phyloP scores from a whole-genome alignment of 345 rosid genomes.

The Melastoma malabathricum region DNA sequence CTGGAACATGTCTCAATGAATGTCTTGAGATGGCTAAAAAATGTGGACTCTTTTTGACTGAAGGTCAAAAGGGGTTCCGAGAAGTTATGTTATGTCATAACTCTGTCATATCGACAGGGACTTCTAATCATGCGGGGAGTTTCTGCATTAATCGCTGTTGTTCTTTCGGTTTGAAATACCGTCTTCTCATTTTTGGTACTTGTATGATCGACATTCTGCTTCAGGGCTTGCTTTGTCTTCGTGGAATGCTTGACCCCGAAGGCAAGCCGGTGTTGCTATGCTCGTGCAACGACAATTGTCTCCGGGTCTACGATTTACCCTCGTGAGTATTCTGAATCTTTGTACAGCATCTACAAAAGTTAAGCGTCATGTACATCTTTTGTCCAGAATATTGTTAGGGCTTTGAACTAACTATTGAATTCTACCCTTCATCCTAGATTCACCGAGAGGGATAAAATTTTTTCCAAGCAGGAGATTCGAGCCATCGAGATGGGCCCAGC shows the following conservation, averaged over 20 bases:
- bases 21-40: background rate
- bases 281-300: slow-evolving; percentile 62
- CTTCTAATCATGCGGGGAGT: no score
- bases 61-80: no score
- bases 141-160: no score
- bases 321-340: slow-evolving; percentile 48
- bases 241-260: slow-evolving; percentile 78
- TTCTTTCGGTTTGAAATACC: no score
- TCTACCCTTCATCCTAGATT: slow-evolving; percentile 33
- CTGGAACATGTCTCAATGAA: no score
- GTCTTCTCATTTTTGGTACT: no score
- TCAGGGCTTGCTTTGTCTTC: slow-evolving; percentile 65
- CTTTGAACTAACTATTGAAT: background rate
- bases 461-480: slow-evolving; percentile 70
- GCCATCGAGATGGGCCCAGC: slow-evolving; percentile 71
- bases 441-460: slow-evolving; percentile 80
- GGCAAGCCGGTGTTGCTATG: slow-evolving; percentile 73
- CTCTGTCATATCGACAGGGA: no score
- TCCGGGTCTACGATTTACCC: slow-evolving; percentile 72
- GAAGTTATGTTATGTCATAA: no score
- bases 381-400: background rate
- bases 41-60: background rate
- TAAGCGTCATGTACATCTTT: background rate
- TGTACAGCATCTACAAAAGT: no score
- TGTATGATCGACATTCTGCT: slow-evolving; percentile 7